Percentiles rank a stretch among this genome's conserved stretches.
Conservation (phyloP, 192 early-diverging fungal genomes). For the Coemansia sp. region DNA sequence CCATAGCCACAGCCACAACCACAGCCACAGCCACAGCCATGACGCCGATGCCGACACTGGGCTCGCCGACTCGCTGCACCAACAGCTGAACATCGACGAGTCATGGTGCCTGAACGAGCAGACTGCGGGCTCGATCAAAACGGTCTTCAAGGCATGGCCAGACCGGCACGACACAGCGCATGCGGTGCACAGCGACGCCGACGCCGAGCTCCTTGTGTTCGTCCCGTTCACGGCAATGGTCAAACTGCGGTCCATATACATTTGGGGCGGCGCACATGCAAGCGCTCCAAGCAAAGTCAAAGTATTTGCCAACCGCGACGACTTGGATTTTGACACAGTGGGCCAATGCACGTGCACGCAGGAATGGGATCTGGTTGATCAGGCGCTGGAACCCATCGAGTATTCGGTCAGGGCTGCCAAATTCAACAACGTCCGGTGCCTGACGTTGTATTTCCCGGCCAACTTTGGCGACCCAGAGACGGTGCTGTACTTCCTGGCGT, state of each 20-base stretch:
- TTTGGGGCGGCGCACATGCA: conserved; percentile 67
- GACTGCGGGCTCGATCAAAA: conserved; percentile 63
- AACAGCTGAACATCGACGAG: conserved; percentile 77
- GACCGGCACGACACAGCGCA: conserved; percentile 70
- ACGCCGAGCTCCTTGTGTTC: conserved; percentile 87
- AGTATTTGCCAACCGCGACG: conserved; percentile 87
- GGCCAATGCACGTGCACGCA: conserved; percentile 72
- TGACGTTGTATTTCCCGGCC: conserved; percentile 80
- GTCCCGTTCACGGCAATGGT: conserved; percentile 92
- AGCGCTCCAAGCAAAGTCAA: conserved; percentile 71
- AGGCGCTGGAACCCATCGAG: conserved; percentile 60
- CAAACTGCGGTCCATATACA: conserved; percentile 86
- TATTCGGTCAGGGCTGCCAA: conserved; percentile 70
- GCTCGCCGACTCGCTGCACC: conserved; percentile 70
- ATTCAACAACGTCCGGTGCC: conserved; percentile 74
- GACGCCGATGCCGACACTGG: conserved; percentile 73
- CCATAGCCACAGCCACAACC: conserved; percentile 57
- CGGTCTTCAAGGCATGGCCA: conserved; percentile 87
- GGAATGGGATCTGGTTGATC: conserved; percentile 76
- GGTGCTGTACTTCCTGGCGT: conserved; percentile 75
- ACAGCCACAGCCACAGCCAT: conserved; percentile 73
- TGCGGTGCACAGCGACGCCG: conserved; percentile 79
- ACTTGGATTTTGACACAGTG: conserved; percentile 88
- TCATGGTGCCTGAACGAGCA: conserved; percentile 83
- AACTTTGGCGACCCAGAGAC: conserved; percentile 82